phyloP scores from a whole-genome alignment of 352 stramenopile species.

The Phytophthora melonis region DNA sequence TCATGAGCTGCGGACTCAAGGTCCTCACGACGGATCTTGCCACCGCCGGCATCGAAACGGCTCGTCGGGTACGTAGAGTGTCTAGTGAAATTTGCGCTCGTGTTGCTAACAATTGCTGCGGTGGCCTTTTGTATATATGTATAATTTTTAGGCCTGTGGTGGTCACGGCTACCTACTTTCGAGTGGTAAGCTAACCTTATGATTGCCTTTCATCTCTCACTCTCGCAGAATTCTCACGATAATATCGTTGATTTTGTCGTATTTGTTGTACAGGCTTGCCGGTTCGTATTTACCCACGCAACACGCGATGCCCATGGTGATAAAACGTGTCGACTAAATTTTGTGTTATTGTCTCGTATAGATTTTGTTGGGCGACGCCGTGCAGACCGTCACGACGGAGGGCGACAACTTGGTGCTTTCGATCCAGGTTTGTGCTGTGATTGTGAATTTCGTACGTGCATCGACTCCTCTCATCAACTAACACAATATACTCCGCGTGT shows the following conservation, averaged over 20 bases:
- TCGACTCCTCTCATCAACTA: not conserved
- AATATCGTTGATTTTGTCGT: slow-evolving; percentile 8
- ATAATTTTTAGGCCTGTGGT: slow-evolving; percentile 78
- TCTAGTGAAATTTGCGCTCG: not conserved
- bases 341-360: slow-evolving; percentile 14
- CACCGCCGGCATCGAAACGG: slow-evolving; percentile 55
- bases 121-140: not conserved
- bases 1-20: slow-evolving; percentile 73
- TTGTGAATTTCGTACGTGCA: not conserved
- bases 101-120: not conserved
- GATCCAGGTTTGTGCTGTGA: slow-evolving; percentile 67
- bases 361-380: slow-evolving; percentile 90
- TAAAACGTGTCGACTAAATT: not conserved
- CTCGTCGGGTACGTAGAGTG: slow-evolving; percentile 45
- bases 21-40: slow-evolving; percentile 60
- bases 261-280: slow-evolving; percentile 31
- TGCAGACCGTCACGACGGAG: slow-evolving; percentile 95
- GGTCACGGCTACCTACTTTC: slow-evolving; percentile 94
- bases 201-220: not conserved
- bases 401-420: slow-evolving; percentile 97
- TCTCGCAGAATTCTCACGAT: slow-evolving; percentile 13
- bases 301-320: not conserved
- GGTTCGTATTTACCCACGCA: slow-evolving; percentile 11
- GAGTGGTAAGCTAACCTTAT: slow-evolving; percentile 55
- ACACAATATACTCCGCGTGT: not conserved